Base-by-base conservation (phyloP, 1,284 basidiomycete genomes). In the Mrakiaceae sp. region DNA sequence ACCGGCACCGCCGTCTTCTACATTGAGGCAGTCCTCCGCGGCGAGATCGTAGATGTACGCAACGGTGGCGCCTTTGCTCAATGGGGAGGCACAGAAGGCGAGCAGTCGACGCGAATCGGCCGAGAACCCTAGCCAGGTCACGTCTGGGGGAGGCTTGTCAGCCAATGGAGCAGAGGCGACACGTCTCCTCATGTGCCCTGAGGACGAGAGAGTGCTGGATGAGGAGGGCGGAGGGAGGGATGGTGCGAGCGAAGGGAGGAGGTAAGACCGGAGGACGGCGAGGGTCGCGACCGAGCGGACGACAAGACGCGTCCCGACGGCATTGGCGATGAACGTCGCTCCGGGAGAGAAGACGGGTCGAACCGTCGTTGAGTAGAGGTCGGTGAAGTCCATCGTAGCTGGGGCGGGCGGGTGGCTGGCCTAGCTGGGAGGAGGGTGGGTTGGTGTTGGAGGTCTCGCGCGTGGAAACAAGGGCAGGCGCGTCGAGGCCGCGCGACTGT, bases 61-160 rank as follows among this genome's bases (percentile, higher is more conserved):
- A 43, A 83, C 73, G 0, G 43, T 57, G 55, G 84, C 85, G 48
- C 77, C 73, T 69, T 82, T 85, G 5, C 27, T 27, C 27, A 27
- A 27, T 27, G 27, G 27, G 27, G 27, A 27, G 27, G 83, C 80
- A 67, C 83, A 88, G 39, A 84, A 85, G 6, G 86, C 88, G 11
- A 93, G 76, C 55, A 93, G 78, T 71, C 87, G 88, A 71, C 89
- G 84, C 0, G 89, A 89, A 71, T 91, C 88, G 69, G 81, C 82
- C 9, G 88, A 89, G 89, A 90, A 94, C 5, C 81, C 83, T 2
- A 87, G 78, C 69, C 87, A 84, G 40, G 88, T 86, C 71, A 93
- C 85, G 71, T 53, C 43, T 14, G 68, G 58, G n/a, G 39, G 54
- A 43, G 9, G 55, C 16, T 4, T 47, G 5, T 57, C 12, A 43